Conservation (phyloP, 2,329 filamentous ascomycete genomes). For the Penicillium verrucosum region DNA sequence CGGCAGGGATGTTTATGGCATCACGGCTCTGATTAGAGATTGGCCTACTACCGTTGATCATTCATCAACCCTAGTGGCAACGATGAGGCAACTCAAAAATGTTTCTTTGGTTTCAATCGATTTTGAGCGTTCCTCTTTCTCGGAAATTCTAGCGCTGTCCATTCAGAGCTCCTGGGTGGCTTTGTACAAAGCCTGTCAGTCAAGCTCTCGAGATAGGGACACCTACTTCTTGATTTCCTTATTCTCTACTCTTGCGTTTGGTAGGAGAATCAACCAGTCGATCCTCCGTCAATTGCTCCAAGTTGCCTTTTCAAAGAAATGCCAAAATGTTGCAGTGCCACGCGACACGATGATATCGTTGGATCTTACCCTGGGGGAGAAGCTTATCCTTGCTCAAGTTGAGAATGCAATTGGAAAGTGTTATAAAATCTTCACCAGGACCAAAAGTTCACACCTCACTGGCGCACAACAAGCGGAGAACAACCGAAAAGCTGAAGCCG, state of each 20-base stretch:
- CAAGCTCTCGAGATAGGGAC: background rate
- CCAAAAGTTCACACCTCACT: background rate
- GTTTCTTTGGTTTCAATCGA: background rate
- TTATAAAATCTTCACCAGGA: background rate
- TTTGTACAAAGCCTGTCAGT: background rate
- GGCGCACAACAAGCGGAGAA: background rate
- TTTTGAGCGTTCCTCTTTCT: background rate
- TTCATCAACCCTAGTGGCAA: background rate
- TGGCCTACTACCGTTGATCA: background rate
- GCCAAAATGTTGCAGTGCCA: background rate
- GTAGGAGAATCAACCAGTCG: background rate
- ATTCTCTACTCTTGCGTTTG: background rate
- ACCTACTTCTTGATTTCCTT: background rate
- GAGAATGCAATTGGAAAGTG: background rate
- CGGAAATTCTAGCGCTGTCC: background rate
- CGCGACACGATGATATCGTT: background rate
- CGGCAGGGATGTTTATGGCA: background rate
- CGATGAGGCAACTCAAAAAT: background rate
- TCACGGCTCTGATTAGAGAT: background rate
- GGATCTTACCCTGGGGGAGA: background rate
- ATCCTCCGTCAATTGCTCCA: background rate
- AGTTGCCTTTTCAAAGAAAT: background rate
- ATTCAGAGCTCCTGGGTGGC: background rate
- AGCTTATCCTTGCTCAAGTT: background rate
- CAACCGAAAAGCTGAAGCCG: too few species aligned